Conservation (phyloP, 2,329 filamentous ascomycete genomes). For the Alternaria arborescens region DNA sequence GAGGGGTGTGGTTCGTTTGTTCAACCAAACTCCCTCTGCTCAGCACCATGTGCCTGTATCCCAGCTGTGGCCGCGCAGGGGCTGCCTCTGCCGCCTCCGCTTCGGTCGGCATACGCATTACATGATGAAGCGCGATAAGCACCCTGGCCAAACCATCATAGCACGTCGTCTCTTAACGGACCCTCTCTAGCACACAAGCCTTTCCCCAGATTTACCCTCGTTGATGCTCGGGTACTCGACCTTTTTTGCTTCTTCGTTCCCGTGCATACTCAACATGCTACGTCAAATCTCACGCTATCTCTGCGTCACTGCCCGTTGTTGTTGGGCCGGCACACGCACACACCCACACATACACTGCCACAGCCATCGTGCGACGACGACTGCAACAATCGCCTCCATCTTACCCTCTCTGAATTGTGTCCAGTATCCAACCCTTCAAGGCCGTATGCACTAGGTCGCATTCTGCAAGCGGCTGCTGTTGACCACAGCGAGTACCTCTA, state of each 20-base stretch:
- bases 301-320: conserved; percentile 1
- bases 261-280: conserved; percentile 12
- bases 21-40: conserved; percentile 1
- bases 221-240: conserved; percentile 1
- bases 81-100: conserved; percentile 14
- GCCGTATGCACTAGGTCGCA: background rate
- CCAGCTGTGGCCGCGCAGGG: background rate
- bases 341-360: background rate
- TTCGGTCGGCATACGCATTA: conserved; percentile 19
- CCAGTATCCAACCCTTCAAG: background rate
- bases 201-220: conserved; percentile 42
- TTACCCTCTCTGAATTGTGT: background rate
- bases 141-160: conserved; percentile 13
- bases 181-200: conserved; percentile 21
- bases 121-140: conserved; percentile 34
- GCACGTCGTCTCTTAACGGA: conserved; percentile 9
- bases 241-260: conserved; percentile 40
- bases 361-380: background rate
- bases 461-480: background rate
- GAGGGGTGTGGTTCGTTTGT: conserved; percentile 15
- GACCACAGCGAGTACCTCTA: background rate
- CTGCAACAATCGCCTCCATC: background rate
- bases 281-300: conserved; percentile 3
- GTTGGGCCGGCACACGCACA: background rate
- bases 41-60: conserved; percentile 7